Percentiles rank a stretch among this genome's conserved stretches.
These are phyloP conservation scores for Fusarium palustre DNA, from an alignment of 2,329 filamentous ascomycete species.

Conservation along the genomic window DNA sequence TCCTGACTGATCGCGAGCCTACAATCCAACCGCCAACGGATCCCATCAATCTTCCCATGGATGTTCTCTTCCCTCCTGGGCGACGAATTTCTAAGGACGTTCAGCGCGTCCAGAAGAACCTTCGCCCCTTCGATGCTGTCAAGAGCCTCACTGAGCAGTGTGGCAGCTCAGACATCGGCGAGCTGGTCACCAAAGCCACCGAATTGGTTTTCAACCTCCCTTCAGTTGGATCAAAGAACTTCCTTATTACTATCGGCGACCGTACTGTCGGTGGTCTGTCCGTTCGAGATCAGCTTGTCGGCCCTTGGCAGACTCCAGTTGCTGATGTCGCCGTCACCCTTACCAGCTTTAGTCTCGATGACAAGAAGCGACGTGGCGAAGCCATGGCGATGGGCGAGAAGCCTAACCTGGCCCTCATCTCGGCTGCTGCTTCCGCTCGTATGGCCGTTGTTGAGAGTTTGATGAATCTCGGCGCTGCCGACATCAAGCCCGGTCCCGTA, in stretches of 20 bases:
- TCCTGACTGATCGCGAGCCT: slow-evolving; percentile 85
- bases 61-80: slow-evolving; percentile 83
- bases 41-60: slow-evolving; percentile 91
- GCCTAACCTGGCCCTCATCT: slow-evolving; percentile 88
- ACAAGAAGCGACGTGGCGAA: slow-evolving; percentile 82
- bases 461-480: slow-evolving; percentile 88
- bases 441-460: slow-evolving; percentile 97
- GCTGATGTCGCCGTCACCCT: slow-evolving; percentile 94
- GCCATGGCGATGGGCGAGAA: slow-evolving; percentile 99
- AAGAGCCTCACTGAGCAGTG: slow-evolving; percentile 74
- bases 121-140: slow-evolving; percentile 78
- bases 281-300: slow-evolving; percentile 93
- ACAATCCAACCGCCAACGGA: slow-evolving; percentile 70
- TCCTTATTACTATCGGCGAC: slow-evolving; percentile 96
- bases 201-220: slow-evolving; percentile 86
- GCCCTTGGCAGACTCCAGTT: slow-evolving; percentile 94
- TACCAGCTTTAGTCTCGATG: slow-evolving; percentile 75
- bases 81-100: slow-evolving; percentile 46
- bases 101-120: slow-evolving; percentile 57
- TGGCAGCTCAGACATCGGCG: slow-evolving; percentile 59
- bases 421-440: slow-evolving; percentile 86
- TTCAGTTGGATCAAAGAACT: slow-evolving; percentile 94
- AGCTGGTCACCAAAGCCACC: slow-evolving; percentile 67
- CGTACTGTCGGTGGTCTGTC: slow-evolving; percentile 91
- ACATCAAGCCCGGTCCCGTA: slow-evolving; percentile 59